Evolutionary conservation across 768 basidiomycete genomes (phyloP), one percentile per base, ranked within the genome.

Genomic region (Lactarius tabidus): DNA sequence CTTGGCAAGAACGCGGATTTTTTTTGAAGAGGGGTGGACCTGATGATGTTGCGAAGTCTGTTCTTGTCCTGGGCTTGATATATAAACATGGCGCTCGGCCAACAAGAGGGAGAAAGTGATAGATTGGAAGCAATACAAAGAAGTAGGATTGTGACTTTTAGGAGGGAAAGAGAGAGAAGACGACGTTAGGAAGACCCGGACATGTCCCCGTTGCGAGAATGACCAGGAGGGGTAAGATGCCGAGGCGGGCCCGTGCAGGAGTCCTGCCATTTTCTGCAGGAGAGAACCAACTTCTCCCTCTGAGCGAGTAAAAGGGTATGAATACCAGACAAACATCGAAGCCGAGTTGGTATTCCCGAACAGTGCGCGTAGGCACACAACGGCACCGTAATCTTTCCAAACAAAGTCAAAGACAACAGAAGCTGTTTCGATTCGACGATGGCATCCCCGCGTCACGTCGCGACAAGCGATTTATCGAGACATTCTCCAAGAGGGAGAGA

Each of bases 71-170:
- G 57, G 43, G 64, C 60, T 45, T 28, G 69, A 33, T 56, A 53
- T 51, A 60, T 66, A 58, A 66, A 62, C 65, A 66, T 66, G 65
- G 55, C 64, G 35, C 54, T 33, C 56, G 33, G 59, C 59, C 59
- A 59, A 65, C 28, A n/a, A 35, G 54, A 54, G 54, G 52, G 64
- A 33, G 53, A 31, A n/a, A 20, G 43, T 33, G 59, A 60, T 55
- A 43, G 62, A 48, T 20, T 28, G 62, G 45, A 56, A 63, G 63
- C 51, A 38, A 64, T 7, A 41, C 33, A 41, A 41, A 52, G 18
- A 59, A 36, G 35, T 45, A 17, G 26, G 20, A 60, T 51, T 10
- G 26, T 28, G 64, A 60, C 64, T 56, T 35, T 60, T 48, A 56
- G 55, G 60, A 65, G 60, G 60, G 31, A 17, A 33, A 59, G 58